Evolutionary conservation across 768 basidiomycete species (phyloP), one percentile per base, ranked within the genome.

Genomic region (Pisolithus microcarpus): DNA sequence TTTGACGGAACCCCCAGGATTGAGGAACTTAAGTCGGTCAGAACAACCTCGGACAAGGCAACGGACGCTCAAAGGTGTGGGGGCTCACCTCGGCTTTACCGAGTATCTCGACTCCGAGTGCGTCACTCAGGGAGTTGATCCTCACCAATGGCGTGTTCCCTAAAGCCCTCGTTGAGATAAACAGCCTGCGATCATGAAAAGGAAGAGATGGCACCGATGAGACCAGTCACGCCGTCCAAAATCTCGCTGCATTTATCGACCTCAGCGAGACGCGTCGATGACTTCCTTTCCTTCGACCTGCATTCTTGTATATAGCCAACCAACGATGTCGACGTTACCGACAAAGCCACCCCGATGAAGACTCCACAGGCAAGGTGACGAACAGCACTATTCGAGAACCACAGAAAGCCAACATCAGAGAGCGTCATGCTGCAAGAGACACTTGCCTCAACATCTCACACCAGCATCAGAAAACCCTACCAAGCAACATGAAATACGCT

Each of bases 1-100:
- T 66, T 99, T 99, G 46, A 97, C 88, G 49, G 94, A 97, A 38
- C 96, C 96, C 23, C 95, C 95, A 1, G 96, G 95, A 67, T 99
- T 99, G 53, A 98, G 65, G 63, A 85, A 99, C 91, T 98, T 58
- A 9, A 48, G 18, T 28, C 11, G 36, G 43, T 52, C 42, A 26
- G 30, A 23, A 40, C 18, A 38, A 24, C 11, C 16, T 2, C 21
- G 13, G 26, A 39, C 40, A 2, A 6, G 16, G 23, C 5, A 38
- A 38, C 13, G n/a, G 15, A 23, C 6, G 8, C 39, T 40, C 21
- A n/a, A n/a, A 15, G 36, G 28, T 2, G 10, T 7, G 1, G 13
- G n/a, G 18, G 44, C 72, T 43, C 51, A 90, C 93, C 76, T 97
- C 94, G 10, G 91, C 91, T 70, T 98, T 98, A 11, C 90, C 94